Evolutionary conservation across 164 flowering plant genomes (phyloP), one percentile per base, ranked within the genome.

Genomic region (Vitis cinerea): DNA sequence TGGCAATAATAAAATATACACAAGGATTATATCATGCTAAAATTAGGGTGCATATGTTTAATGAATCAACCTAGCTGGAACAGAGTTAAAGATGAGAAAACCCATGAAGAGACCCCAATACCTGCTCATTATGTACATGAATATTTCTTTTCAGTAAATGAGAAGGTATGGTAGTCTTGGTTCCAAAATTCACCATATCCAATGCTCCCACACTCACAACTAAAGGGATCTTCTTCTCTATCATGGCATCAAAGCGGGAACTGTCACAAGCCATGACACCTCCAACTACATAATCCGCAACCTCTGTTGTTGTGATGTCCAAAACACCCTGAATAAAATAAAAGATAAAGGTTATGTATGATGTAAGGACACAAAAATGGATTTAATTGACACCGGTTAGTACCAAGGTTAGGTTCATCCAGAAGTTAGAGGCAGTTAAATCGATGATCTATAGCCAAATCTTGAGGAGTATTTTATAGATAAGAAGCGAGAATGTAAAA

Each of bases 211-310:
- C 80, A 75, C 99, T 93, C 44, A 95, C 65, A 23, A 95, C 97
- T 30, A 88, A 65, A 17, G 99, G 99, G 31, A 93, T 79, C 68
- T 83, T 76, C 81, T 86, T 87, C 80, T 91, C 97, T 77, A 89
- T 65, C 16, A 86, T 79, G 51, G 90, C 89, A 85, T 91, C 99
- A 78, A 95, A 88, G 59, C 98, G 95, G 50, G 94, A 83, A 78
- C 78, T 83, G 63, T 93, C 94, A 82, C 99, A 95, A 50, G 98
- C 89, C 98, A 95, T 91, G 65, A 90, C 91, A 82, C 99, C 99
- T 75, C 99, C 99, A 75, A 95, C 92, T 4, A 93, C 64, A 78
- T 90, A 79, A 81, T 95, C 99, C 29, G 98, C 98, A 74, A 95
- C 94, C 81, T 93, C 97, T 27, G 99, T 91, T 50, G 98, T 95